These are phyloP conservation scores for Decorospora gaudefroyi DNA, from an alignment of 2,329 filamentous ascomycete genomes.

Conservation along the genomic window DNA sequence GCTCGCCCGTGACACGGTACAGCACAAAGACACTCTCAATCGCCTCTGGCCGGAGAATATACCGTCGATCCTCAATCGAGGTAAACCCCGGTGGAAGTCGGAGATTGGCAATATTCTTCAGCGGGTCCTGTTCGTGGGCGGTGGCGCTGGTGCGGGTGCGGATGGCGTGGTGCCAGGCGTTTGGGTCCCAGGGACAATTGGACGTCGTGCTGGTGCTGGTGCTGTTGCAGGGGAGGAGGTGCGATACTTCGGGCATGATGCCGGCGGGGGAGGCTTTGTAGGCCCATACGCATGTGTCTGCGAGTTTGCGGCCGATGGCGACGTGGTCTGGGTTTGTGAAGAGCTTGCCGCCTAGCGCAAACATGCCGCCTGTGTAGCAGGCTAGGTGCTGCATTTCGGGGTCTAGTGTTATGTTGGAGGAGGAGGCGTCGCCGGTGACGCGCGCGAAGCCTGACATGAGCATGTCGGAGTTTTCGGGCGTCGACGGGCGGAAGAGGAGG, in stretches of 20 bases:
- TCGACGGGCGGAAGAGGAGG: constrained; percentile 57
- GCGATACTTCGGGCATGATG: constrained; percentile 65
- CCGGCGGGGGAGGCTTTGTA: constrained; percentile 61
- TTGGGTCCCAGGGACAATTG: constrained; percentile 63
- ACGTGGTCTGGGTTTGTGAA: constrained; percentile 61
- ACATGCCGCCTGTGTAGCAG: constrained; percentile 67
- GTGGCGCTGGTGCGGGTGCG: constrained; percentile 26
- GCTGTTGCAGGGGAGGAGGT: constrained; percentile 56
- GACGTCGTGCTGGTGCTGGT: constrained; percentile 51
- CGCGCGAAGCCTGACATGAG: constrained; percentile 53
- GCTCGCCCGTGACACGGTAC: constrained; percentile 63
- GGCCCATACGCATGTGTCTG: constrained; percentile 66
- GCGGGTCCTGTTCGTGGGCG: constrained; percentile 34
- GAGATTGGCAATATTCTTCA: constrained; percentile 46
- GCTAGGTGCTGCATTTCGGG: constrained; percentile 62
- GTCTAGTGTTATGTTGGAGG: constrained; percentile 45
- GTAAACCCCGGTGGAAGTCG: constrained; percentile 53
- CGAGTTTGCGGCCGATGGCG: constrained; percentile 60
- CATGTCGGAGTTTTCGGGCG: constrained; percentile 52
- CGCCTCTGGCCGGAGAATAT: constrained; percentile 60
- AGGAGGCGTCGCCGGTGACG: constrained; percentile 38
- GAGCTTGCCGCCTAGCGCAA: constrained; percentile 62
- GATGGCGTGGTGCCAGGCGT: constrained; percentile 54
- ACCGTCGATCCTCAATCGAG: constrained; percentile 51
- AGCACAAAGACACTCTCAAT: constrained; percentile 66